Evolutionary conservation across 2,329 filamentous ascomycete genomes (phyloP).

Genomic region (Hawksworthiomyces lignivorus): DNA sequence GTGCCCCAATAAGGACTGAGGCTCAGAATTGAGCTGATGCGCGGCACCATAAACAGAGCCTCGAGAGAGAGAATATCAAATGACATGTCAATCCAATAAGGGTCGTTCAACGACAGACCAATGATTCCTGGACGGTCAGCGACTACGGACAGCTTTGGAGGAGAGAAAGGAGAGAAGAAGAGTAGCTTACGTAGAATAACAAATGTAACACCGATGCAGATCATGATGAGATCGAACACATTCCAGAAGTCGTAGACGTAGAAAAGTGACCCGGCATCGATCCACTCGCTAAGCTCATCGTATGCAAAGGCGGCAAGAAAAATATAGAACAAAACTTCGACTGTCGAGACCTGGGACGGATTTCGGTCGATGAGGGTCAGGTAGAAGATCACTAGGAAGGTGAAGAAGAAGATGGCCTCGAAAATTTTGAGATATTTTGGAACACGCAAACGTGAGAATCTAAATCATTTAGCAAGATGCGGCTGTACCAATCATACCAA

Average conservation of each 20-base stretch:
- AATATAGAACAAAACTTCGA: constrained; percentile 69
- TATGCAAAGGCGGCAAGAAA: constrained; percentile 86
- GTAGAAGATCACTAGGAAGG: constrained; percentile 76
- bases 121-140: constrained; percentile 45
- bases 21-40: constrained; percentile 79
- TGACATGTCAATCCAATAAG: constrained; percentile 62
- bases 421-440: constrained; percentile 80
- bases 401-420: constrained; percentile 72
- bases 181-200: constrained; percentile 53
- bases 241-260: constrained; percentile 82
- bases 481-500: neutral
- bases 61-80: constrained; percentile 89
- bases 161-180: neutral
- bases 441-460: constrained; percentile 67
- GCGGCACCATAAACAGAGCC: constrained; percentile 82
- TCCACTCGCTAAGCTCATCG: constrained; percentile 77
- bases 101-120: constrained; percentile 54
- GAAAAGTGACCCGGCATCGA: constrained; percentile 79
- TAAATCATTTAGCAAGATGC: constrained; percentile 28
- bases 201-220: constrained; percentile 52
- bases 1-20: constrained; percentile 87
- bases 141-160: constrained; percentile 8
- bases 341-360: constrained; percentile 53
- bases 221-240: constrained; percentile 65
- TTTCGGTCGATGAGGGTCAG: constrained; percentile 72